Evolutionary conservation across 2,329 filamentous ascomycete genomes (phyloP).

Genomic region (Meredithiella fracta): DNA sequence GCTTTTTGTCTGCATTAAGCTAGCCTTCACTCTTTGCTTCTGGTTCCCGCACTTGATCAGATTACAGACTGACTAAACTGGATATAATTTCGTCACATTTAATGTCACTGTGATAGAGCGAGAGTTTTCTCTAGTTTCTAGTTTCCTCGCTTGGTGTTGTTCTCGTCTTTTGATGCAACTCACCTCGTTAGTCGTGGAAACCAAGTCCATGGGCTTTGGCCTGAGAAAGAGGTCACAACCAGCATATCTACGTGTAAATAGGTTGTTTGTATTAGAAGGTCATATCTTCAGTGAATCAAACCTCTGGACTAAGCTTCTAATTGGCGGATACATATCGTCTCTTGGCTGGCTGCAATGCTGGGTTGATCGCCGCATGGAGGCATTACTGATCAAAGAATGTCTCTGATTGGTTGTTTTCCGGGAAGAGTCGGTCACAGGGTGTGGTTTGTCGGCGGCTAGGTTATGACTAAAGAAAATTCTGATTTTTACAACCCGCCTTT

Average conservation of each 20-base stretch:
- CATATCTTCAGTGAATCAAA: too few species aligned
- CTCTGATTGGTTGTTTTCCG: background rate
- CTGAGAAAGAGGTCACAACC: too few species aligned
- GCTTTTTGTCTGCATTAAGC: too few species aligned
- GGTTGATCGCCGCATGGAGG: background rate
- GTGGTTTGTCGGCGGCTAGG: background rate
- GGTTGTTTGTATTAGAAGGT: background rate
- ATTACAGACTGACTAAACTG: too few species aligned
- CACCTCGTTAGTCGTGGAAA: background rate
- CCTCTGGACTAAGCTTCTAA: too few species aligned
- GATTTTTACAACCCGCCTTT: too few species aligned
- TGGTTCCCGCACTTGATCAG: too few species aligned
- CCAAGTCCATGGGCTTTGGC: background rate
- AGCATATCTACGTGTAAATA: too few species aligned
- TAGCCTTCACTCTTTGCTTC: too few species aligned
- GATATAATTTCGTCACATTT: too few species aligned
- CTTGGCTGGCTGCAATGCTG: background rate
- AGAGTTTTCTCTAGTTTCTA: background rate
- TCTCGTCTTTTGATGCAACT: background rate
- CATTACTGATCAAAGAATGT: background rate
- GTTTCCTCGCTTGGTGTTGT: background rate
- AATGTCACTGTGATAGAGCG: too few species aligned
- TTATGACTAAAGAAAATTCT: background rate
- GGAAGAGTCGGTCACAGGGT: background rate
- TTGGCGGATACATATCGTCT: background rate